A percentile compares a stretch with the other conserved stretches of the same genome.
Evolutionary conservation across 257 asterid genomes (phyloP).

Genomic region (Capsicum pubescens): DNA sequence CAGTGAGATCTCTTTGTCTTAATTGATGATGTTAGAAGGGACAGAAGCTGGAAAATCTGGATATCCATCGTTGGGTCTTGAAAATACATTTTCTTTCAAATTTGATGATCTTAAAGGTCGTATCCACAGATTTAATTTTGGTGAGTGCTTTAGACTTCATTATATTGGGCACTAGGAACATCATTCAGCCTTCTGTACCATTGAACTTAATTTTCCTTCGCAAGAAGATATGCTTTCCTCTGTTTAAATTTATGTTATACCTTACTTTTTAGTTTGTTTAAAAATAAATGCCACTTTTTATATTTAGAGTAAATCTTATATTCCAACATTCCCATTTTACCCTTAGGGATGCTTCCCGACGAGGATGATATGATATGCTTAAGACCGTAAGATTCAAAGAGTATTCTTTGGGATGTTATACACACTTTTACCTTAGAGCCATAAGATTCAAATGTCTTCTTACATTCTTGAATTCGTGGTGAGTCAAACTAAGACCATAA

Average conservation of each 20-base stretch:
- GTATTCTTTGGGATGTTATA: neutral
- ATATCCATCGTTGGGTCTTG: slow-evolving; percentile 82
- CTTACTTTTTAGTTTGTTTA: neutral
- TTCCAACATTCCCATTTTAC: neutral
- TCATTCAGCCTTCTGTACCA: neutral
- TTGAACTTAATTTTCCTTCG: slow-evolving; percentile 20
- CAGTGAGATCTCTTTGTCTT: slow-evolving; percentile 89
- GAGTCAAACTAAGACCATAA: neutral
- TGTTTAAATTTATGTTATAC: neutral
- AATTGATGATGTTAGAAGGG: slow-evolving; percentile 61
- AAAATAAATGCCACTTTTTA: neutral
- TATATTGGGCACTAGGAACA: slow-evolving; percentile 9
- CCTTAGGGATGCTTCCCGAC: neutral
- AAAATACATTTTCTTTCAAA: slow-evolving; percentile 76
- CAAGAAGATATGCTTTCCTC: neutral
- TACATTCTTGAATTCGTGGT: neutral
- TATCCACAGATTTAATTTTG: slow-evolving; percentile 79
- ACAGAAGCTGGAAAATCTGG: slow-evolving; percentile 61
- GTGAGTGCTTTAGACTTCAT: slow-evolving; percentile 51
- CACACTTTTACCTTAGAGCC: neutral
- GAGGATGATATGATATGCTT: neutral
- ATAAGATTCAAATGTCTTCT: neutral
- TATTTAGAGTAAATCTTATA: neutral
- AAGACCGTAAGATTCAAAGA: slow-evolving; percentile 5
- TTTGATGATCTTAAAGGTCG: slow-evolving; percentile 76